phyloP scores from a whole-genome alignment of 164 flowering plant genomes.

The Liriodendron chinense region DNA sequence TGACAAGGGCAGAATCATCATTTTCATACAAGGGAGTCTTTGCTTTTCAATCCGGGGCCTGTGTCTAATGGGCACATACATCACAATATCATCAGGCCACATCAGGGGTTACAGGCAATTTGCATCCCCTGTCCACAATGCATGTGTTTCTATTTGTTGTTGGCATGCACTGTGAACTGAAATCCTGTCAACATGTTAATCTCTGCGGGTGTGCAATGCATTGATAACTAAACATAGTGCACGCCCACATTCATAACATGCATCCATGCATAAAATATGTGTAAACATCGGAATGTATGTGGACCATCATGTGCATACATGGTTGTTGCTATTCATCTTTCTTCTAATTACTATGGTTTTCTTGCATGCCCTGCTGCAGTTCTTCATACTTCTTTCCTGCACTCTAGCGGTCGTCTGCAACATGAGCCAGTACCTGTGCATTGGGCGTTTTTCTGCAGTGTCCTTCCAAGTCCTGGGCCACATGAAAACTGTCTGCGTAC shows the following conservation, averaged over 20 bases:
- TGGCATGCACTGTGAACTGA: too few relatives aligned
- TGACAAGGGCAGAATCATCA: too few relatives aligned
- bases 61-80: too few relatives aligned
- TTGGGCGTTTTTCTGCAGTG: constrained; percentile 50
- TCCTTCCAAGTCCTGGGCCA: constrained; percentile 54
- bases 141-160: too few relatives aligned
- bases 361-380: constrained; percentile 21
- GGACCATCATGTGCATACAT: background rate
- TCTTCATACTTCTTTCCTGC: constrained; percentile 46
- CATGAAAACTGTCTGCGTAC: constrained; percentile 50
- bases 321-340: background rate
- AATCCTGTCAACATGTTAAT: background rate
- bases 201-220: too few relatives aligned
- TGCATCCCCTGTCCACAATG: too few relatives aligned
- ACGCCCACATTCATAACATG: background rate
- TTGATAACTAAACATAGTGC: too few relatives aligned
- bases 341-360: background rate
- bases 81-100: too few relatives aligned
- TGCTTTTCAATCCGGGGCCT: too few relatives aligned
- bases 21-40: too few relatives aligned
- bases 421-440: constrained; percentile 46
- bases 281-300: too few relatives aligned
- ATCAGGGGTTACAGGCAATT: too few relatives aligned
- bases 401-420: constrained; percentile 46
- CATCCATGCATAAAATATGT: background rate